These are phyloP conservation scores for Colletotrichum godetiae DNA, from an alignment of 2,329 filamentous ascomycete genomes.

Conservation along the genomic window DNA sequence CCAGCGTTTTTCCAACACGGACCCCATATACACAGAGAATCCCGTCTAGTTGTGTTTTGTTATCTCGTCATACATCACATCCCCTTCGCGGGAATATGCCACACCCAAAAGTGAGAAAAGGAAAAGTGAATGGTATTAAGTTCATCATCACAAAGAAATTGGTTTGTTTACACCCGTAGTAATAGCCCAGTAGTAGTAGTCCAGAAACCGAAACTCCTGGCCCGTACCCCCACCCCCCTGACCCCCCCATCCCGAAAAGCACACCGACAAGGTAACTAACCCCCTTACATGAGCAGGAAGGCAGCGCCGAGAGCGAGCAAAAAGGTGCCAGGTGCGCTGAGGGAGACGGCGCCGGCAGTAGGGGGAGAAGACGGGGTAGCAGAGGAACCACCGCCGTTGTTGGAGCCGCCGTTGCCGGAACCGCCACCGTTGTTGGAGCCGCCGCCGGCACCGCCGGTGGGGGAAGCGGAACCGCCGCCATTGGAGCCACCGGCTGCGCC, in stretches of 20 bases:
- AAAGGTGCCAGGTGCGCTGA: constrained; percentile 54
- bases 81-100: not conserved
- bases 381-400: constrained; percentile 24
- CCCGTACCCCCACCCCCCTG: not conserved
- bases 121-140: constrained; percentile 35
- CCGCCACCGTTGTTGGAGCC: constrained; percentile 36
- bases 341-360: constrained; percentile 42
- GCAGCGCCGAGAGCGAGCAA: constrained; percentile 56
- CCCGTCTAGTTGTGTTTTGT: constrained; percentile 7
- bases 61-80: constrained; percentile 3
- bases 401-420: constrained; percentile 31
- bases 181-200: constrained; percentile 1
- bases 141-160: constrained; percentile 20
- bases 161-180: constrained; percentile 20
- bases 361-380: constrained; percentile 16
- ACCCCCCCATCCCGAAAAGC: not conserved
- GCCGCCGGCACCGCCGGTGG: constrained; percentile 34
- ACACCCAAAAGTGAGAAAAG: constrained; percentile 10
- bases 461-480: constrained; percentile 37
- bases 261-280: not conserved
- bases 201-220: constrained; percentile 18
- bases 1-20: constrained; percentile 12
- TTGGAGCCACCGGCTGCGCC: constrained; percentile 34
- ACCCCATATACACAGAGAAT: constrained; percentile 4
- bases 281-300: constrained; percentile 52